Conservation (phyloP, 306 rosid species). For the Medicago arabica region DNA sequence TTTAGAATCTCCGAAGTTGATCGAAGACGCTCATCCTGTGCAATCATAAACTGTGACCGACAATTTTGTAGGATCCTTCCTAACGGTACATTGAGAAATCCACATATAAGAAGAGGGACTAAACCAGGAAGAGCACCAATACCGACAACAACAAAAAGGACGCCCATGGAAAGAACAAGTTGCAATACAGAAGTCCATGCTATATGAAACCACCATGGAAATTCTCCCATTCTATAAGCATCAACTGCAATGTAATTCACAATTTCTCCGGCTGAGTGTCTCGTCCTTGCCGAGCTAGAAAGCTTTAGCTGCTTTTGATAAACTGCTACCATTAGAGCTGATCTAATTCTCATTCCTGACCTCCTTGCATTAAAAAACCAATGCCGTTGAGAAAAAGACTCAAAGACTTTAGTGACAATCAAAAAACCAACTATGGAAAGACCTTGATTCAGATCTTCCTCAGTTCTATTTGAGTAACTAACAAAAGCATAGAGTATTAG, state of each 20-base stretch:
- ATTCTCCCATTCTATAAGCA: conserved; percentile 83
- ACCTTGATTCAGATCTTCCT: conserved; percentile 44
- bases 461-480: neutral
- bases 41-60: neutral
- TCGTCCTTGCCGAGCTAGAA: neutral
- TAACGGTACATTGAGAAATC: neutral
- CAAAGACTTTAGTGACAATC: conserved; percentile 45
- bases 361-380: neutral
- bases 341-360: neutral
- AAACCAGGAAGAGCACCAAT: neutral
- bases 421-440: conserved; percentile 57
- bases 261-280: neutral
- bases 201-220: conserved; percentile 79
- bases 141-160: neutral
- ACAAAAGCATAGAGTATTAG: neutral
- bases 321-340: neutral
- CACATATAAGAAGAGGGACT: neutral
- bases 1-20: neutral
- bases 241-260: conserved; percentile 46
- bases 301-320: neutral
- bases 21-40: neutral
- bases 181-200: conserved; percentile 52
- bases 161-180: neutral
- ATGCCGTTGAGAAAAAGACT: neutral
- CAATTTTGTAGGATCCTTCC: neutral